These are phyloP conservation scores for Corinectria fuckeliana DNA, from an alignment of 2,329 filamentous ascomycete genomes.

Conservation along the genomic window DNA sequence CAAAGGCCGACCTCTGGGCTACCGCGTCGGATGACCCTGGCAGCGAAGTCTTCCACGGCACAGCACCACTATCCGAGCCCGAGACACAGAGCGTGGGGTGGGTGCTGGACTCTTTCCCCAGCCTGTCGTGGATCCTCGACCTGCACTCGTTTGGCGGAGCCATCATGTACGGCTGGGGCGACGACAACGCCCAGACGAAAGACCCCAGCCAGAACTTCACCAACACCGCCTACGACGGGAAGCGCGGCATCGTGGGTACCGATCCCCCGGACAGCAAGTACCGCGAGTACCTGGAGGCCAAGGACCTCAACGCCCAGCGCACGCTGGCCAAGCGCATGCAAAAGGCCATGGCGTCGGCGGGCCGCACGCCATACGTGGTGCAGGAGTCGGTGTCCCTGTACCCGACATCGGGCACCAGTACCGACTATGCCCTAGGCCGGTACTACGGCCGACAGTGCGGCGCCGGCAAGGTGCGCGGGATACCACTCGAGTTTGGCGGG, in stretches of 20 bases:
- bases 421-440: conserved; percentile 55
- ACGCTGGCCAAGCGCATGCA: conserved; percentile 45
- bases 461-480: conserved; percentile 48
- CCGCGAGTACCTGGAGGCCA: conserved; percentile 52
- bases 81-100: conserved; percentile 63
- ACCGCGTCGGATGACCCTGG: conserved; percentile 48
- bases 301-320: conserved; percentile 45
- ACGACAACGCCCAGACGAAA: conserved; percentile 57
- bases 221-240: conserved; percentile 58
- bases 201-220: conserved; percentile 57
- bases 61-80: conserved; percentile 59
- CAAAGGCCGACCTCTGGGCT: conserved; percentile 44
- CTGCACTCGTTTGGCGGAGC: conserved; percentile 61
- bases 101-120: conserved; percentile 55
- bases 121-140: conserved; percentile 64
- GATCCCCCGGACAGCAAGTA: conserved; percentile 45
- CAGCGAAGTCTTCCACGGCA: conserved; percentile 58
- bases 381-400: conserved; percentile 52
- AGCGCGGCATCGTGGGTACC: conserved; percentile 54
- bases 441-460: conserved; percentile 47
- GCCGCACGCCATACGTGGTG: conserved; percentile 46
- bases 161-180: conserved; percentile 64
- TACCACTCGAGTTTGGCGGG: conserved; percentile 56
- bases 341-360: conserved; percentile 48
- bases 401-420: conserved; percentile 52